These are phyloP conservation scores for Globisporangium yorkense DNA, from an alignment of 352 stramenopile species.

Conservation along the genomic window DNA sequence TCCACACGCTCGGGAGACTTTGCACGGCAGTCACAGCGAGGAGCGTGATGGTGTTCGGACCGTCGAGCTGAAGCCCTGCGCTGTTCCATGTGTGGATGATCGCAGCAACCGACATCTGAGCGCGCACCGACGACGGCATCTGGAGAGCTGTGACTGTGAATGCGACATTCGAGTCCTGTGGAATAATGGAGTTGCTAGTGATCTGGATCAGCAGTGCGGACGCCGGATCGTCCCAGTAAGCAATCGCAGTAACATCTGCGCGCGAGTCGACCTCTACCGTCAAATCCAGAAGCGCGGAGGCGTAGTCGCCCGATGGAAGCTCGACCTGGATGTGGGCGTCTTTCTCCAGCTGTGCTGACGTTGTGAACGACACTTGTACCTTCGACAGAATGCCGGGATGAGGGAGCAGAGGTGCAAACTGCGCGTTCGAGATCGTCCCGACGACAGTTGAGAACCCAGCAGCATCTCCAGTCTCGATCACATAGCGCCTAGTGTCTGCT, in stretches of 20 bases:
- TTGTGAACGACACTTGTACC: constrained; percentile 40
- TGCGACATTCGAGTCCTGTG: constrained; percentile 19
- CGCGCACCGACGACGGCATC: constrained; percentile 44
- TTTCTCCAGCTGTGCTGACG: constrained; percentile 31
- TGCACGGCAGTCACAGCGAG: constrained; percentile 32
- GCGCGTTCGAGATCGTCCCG: constrained; percentile 27
- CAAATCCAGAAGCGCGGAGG: constrained; percentile 15
- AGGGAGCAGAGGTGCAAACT: constrained; percentile 21
- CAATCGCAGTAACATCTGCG: constrained; percentile 19
- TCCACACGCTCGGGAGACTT: constrained; percentile 26
- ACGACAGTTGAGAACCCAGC: constrained; percentile 24
- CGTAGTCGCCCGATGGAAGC: constrained; percentile 37
- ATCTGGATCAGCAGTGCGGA: constrained; percentile 37
- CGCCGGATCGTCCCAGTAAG: constrained; percentile 25
- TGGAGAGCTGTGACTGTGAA: constrained; percentile 33
- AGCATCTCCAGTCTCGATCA: constrained; percentile 23
- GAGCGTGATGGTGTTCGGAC: constrained; percentile 23
- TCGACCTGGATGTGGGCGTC: constrained; percentile 35
- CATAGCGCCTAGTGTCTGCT: constrained; percentile 25
- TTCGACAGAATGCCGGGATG: constrained; percentile 42
- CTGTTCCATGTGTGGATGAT: constrained; percentile 46
- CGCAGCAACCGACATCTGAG: constrained; percentile 10
- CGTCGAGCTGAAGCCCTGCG: constrained; percentile 31
- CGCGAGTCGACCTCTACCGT: constrained; percentile 20
- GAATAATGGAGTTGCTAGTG: constrained; percentile 21